These are phyloP conservation scores for Leccinum uliginosum DNA, from an alignment of 768 basidiomycete species.

Conservation along the genomic window DNA sequence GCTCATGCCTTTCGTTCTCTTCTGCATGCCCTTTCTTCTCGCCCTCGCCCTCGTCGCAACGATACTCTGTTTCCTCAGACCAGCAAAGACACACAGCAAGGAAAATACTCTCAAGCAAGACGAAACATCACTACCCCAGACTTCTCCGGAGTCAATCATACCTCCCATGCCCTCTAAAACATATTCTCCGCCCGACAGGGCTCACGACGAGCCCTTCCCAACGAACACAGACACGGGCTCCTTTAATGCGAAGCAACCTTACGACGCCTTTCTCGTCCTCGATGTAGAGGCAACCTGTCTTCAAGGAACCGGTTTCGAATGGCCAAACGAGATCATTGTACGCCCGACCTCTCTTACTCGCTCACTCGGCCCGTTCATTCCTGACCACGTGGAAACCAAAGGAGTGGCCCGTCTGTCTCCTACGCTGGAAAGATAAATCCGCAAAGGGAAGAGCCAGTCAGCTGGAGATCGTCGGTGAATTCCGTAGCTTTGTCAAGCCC, in stretches of 20 bases:
- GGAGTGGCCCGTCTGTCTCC: constrained; percentile 92
- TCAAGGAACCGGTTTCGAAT: constrained; percentile 62
- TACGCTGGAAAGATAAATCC: constrained; percentile 73
- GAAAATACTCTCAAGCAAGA: not conserved
- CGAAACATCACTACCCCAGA: not conserved
- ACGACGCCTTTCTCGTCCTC: constrained; percentile 79
- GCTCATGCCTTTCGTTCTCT: constrained; percentile 6
- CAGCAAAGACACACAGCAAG: not conserved
- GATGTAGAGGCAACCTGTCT: constrained; percentile 88
- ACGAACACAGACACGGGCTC: constrained; percentile 10
- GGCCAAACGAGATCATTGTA: constrained; percentile 96
- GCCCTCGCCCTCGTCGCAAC: constrained; percentile 9
- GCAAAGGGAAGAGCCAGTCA: constrained; percentile 45
- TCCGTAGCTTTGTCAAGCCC: constrained; percentile 83
- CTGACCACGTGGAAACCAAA: constrained; percentile 29
- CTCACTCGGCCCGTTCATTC: not conserved
- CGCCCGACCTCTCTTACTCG: constrained; percentile 30
- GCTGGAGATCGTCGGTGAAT: constrained; percentile 74
- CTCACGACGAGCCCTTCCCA: constrained; percentile 2
- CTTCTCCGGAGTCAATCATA: not conserved
- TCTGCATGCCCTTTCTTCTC: constrained; percentile 7
- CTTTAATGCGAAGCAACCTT: constrained; percentile 39
- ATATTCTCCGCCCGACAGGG: constrained; percentile 8
- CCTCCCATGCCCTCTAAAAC: constrained; percentile 17
- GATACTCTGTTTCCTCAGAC: constrained; percentile 1